A percentile compares a stretch with the other conserved stretches of the same genome.
These are phyloP conservation scores for Yarrowia yakushimensis DNA, from an alignment of 805 yeast species.

Conservation along the genomic window DNA sequence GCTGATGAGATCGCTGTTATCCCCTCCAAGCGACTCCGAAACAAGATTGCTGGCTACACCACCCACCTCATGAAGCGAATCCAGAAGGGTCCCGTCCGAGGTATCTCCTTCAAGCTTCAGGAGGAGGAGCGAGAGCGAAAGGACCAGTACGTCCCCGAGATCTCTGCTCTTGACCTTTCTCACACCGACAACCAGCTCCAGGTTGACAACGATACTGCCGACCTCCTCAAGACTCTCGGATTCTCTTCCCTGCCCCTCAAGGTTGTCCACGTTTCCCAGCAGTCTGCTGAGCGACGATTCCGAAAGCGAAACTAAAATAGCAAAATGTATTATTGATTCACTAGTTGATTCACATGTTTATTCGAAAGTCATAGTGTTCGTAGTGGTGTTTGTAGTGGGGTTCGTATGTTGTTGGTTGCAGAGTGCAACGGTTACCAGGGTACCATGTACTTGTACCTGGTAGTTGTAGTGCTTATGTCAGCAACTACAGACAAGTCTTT, in stretches of 20 bases:
- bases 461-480: no score
- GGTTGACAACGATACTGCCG: conserved; percentile 96
- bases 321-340: conserved; percentile 25
- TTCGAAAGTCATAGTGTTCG: background rate
- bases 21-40: conserved; percentile 99
- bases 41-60: conserved; percentile 99
- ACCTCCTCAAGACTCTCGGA: conserved; percentile 90
- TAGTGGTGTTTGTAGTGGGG: background rate
- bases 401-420: no score
- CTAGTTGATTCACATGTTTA: conserved; percentile 21
- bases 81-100: conserved; percentile 99
- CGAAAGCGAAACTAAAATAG: conserved; percentile 72
- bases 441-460: background rate
- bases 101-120: conserved; percentile 99
- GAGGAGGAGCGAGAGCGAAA: conserved; percentile 99
- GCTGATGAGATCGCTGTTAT: conserved; percentile 97
- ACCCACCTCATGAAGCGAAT: conserved; percentile 99
- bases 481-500: no score
- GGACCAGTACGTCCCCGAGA: conserved; percentile 99
- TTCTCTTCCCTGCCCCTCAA: conserved; percentile 66
- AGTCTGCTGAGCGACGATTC: conserved; percentile 78
- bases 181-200: conserved; percentile 94
- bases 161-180: conserved; percentile 97
- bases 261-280: conserved; percentile 74
- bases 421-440: background rate